Conservation (phyloP, 495 filamentous ascomycete genomes). For the Aspergillus leporis region DNA sequence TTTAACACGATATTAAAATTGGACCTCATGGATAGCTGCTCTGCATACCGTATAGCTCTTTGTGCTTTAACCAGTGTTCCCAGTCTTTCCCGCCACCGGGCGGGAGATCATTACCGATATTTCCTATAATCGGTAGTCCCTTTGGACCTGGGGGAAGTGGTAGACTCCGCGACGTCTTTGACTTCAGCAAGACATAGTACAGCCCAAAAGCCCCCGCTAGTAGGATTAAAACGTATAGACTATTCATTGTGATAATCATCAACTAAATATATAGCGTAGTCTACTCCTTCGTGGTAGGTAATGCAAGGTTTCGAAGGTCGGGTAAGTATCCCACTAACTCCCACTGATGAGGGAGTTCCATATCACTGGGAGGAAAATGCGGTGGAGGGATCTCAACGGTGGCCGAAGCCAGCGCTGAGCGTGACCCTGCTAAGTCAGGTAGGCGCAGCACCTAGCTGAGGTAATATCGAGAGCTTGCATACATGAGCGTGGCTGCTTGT, state of each 20-base stretch:
- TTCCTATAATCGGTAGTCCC: slow-evolving; percentile 32
- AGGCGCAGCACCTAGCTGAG: too few species aligned
- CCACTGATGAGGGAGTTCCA: too few species aligned
- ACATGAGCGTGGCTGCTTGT: too few species aligned
- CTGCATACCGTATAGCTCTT: slow-evolving; percentile 37
- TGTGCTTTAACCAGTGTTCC: slow-evolving; percentile 48
- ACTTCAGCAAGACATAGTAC: neutral
- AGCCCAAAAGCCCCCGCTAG: neutral
- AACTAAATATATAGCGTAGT: neutral
- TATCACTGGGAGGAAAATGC: too few species aligned
- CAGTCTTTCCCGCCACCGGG: slow-evolving; percentile 34
- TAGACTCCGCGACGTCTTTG: neutral
- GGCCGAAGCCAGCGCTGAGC: too few species aligned
- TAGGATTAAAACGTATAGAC: neutral
- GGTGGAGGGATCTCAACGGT: too few species aligned
- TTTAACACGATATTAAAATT: neutral
- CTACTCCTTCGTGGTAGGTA: too few species aligned
- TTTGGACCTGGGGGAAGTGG: slow-evolving; percentile 5
- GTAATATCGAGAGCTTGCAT: too few species aligned
- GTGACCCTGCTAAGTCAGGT: too few species aligned
- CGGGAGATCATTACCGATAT: slow-evolving; percentile 41
- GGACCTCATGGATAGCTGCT: neutral
- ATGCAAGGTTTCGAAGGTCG: too few species aligned
- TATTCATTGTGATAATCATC: neutral
- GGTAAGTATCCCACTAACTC: too few species aligned